Conservation (phyloP, 257 asterid species). For the Capsicum rhomboideum region DNA sequence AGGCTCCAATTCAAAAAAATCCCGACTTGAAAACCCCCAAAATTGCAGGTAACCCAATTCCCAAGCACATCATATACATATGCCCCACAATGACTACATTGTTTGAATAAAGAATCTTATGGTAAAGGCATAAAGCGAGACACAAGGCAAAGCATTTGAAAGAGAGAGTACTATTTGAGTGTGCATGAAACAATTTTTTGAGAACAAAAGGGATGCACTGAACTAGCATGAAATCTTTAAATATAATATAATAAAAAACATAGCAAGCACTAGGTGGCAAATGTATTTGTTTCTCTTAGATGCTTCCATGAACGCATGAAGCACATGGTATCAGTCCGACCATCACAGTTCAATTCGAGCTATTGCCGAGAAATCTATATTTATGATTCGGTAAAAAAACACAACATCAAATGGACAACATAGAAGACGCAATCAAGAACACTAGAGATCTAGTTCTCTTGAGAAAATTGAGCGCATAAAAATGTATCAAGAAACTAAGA, state of each 20-base stretch:
- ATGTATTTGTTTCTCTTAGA: not conserved
- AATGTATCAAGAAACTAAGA: not conserved
- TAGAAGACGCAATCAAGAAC: not conserved
- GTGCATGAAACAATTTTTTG: not conserved
- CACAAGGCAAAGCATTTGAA: not conserved
- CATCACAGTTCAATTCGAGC: not conserved
- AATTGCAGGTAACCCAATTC: not conserved
- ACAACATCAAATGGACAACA: not conserved
- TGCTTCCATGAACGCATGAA: not conserved
- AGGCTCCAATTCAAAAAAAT: not conserved
- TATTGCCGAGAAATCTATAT: not conserved
- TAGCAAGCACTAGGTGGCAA: not conserved
- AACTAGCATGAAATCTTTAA: not conserved
- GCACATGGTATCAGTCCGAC: not conserved
- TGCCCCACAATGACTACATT: not conserved
- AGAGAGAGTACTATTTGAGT: not conserved
- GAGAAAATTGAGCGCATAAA: not conserved
- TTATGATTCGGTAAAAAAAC: not conserved
- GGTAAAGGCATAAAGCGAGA: not conserved
- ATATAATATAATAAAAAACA: not conserved
- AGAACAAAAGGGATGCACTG: not conserved
- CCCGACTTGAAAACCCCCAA: not conserved
- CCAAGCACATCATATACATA: not conserved
- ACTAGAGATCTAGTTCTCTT: not conserved
- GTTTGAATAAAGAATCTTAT: not conserved